These are phyloP conservation scores for Scenedesmus sp. DNA, from an alignment of 163 green algal species.

Conservation along the genomic window DNA sequence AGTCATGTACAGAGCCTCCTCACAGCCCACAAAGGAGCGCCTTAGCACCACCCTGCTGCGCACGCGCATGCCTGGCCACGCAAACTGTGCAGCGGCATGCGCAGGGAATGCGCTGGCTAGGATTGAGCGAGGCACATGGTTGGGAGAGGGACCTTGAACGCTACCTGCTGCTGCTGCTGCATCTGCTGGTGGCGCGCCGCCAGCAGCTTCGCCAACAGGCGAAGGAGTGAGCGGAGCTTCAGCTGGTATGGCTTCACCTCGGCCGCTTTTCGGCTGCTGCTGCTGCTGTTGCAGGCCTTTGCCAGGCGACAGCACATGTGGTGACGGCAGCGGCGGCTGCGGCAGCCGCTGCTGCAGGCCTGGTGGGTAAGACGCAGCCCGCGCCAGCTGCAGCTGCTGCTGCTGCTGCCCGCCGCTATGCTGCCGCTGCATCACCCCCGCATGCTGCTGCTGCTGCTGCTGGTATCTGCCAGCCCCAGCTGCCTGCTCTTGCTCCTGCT, in stretches of 20 bases:
- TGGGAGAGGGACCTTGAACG: neutral
- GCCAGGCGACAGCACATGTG: neutral
- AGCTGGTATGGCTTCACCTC: neutral
- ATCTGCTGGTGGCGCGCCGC: neutral
- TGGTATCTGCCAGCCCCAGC: neutral
- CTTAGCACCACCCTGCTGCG: constrained; percentile 3
- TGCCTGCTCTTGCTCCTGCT: neutral
- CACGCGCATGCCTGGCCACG: neutral
- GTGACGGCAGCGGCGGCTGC: neutral
- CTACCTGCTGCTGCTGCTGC: constrained; percentile 6
- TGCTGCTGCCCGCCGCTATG: neutral
- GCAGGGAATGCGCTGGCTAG: constrained; percentile 19
- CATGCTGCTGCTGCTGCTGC: constrained; percentile 45
- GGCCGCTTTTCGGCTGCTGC: neutral
- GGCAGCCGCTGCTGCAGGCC: constrained; percentile 9
- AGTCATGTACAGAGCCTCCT: neutral
- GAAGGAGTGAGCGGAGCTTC: neutral
- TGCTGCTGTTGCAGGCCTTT: constrained; percentile 12
- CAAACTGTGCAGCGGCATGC: neutral
- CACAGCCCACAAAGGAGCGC: constrained; percentile 12
- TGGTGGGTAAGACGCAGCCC: neutral
- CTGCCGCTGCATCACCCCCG: neutral
- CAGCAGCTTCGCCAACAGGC: neutral
- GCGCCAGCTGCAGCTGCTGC: neutral
- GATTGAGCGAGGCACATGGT: constrained; percentile 9